Base-by-base conservation (phyloP, 1,284 basidiomycete species). In the Papiliotrema terrestris region DNA sequence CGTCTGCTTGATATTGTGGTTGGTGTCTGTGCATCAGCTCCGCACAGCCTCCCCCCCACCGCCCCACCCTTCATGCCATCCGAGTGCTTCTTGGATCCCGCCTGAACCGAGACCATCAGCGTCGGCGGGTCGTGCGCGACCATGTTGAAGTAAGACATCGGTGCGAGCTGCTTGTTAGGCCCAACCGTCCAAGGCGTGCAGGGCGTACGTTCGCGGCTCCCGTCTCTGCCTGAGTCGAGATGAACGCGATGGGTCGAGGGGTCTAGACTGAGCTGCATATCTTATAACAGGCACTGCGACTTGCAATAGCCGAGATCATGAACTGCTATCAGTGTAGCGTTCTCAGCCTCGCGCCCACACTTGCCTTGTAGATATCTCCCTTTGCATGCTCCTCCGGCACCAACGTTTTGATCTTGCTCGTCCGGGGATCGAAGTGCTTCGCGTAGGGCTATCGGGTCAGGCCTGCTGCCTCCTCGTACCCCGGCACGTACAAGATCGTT, bases 211-310 rank as follows among this genome's bases (percentile, higher is more conserved):
- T 90, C 45, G 80, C 78, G 1, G 78, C 72, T 1, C 86, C 86
- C 45, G 81, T 73, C 2, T 69, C 62, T 14, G 82, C 82, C 19
- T 86, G 56, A 13, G 85, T 83, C 4, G 87, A 88, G 17, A 89
- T 82, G 58, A 90, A 83, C 0, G 85, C 87, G 56, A 89, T 83
- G 2, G 88, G 88, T 41, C 88, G 81, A 14, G 87, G 88, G 0
- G 73, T 72, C 69, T 75, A 48, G 36, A 8, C 25, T 36, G 11
- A 44, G 29, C 37, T 20, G 2, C 11, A 35, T 23, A 23, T 6
- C 20, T 29, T 36, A n/a, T 26, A 38, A 14, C 9, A n/a, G 38
- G 1, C 6, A 6, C 17, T 17, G 6, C 11, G 4, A 54, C 69
- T 58, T 36, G 84, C 75, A 54, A 88, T 82, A 1, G 82, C 83